phyloP scores from a whole-genome alignment of 805 yeast species.

The Barnettozyma pratensis region DNA sequence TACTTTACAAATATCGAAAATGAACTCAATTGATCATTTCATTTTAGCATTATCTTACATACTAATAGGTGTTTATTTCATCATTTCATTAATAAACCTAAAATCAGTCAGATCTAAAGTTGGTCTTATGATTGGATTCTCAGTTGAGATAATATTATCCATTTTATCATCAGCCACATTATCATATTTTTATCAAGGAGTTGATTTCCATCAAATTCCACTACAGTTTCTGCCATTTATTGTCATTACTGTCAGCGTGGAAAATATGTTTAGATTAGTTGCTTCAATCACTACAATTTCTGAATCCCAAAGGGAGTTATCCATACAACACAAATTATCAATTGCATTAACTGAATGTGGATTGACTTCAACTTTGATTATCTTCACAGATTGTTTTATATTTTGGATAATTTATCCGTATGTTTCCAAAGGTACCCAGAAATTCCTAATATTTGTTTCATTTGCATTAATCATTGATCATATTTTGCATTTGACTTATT shows the following conservation, averaged over 20 bases:
- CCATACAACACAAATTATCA: conserved; percentile 34
- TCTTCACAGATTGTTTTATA: conserved; percentile 24
- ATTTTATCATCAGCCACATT: conserved; percentile 39
- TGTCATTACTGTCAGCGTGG: conserved; percentile 38
- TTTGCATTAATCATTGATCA: conserved; percentile 54
- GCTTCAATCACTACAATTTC: conserved; percentile 34
- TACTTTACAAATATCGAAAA: background rate
- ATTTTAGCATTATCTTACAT: conserved; percentile 23
- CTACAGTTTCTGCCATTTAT: conserved; percentile 36
- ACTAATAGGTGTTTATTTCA: conserved; percentile 28
- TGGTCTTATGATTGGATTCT: conserved; percentile 41
- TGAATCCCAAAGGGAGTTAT: conserved; percentile 36
- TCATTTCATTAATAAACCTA: conserved; percentile 35
- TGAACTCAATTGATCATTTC: conserved; percentile 19
- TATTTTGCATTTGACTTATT: conserved; percentile 55
- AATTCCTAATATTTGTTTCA: conserved; percentile 41
- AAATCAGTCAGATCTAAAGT: conserved; percentile 39
- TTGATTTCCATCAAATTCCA: conserved; percentile 34
- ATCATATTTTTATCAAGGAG: conserved; percentile 29
- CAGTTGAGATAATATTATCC: conserved; percentile 36
- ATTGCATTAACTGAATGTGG: conserved; percentile 33
- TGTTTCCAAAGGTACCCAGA: conserved; percentile 30
- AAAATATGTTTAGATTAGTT: conserved; percentile 43
- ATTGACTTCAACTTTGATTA: conserved; percentile 33
- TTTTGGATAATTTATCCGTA: conserved; percentile 26